These are phyloP conservation scores for Gossypium schwendimanii DNA, from an alignment of 441 rosid species.

Conservation along the genomic window DNA sequence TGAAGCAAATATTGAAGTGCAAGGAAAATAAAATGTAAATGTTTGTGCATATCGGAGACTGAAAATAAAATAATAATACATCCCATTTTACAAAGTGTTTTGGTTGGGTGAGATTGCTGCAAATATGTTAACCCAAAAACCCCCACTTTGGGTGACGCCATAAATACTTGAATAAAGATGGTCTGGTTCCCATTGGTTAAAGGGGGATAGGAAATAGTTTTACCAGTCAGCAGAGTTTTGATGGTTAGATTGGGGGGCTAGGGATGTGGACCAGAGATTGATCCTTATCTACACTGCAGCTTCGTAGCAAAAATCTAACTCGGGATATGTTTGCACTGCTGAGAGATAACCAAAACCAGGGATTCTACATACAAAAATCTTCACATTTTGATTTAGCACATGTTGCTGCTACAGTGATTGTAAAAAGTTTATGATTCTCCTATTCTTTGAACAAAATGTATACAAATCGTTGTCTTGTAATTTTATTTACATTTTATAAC, in stretches of 20 bases:
- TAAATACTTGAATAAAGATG: neutral
- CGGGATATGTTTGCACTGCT: neutral
- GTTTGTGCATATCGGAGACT: neutral
- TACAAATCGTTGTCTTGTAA: neutral
- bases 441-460: neutral
- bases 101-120: neutral
- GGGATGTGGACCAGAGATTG: neutral
- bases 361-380: neutral
- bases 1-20: constrained; percentile 27
- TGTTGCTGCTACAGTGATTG: neutral
- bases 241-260: neutral
- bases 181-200: neutral
- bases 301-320: neutral
- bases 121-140: no score
- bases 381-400: neutral
- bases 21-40: neutral
- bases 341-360: no score
- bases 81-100: neutral
- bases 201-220: neutral
- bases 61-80: neutral
- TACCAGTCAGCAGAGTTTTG: neutral
- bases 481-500: neutral
- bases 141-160: neutral
- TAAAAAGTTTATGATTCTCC: neutral
- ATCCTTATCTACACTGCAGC: constrained; percentile 2